Evolutionary conservation across 2,329 filamentous ascomycete species (phyloP), one percentile per base, ranked within the genome.

Genomic region (Calonectria honghensis): DNA sequence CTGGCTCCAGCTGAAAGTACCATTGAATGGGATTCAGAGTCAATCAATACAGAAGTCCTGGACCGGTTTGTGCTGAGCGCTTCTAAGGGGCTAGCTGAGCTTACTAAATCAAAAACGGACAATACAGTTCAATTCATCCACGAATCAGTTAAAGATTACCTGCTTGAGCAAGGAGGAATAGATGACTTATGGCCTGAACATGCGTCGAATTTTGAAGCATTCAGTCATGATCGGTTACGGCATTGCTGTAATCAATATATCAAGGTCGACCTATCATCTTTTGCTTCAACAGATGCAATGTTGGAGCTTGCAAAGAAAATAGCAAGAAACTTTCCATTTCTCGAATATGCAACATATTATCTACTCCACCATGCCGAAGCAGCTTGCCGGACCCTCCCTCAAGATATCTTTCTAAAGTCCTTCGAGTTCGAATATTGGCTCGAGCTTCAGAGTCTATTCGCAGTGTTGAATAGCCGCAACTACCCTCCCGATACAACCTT

Each of bases 21-120:
- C 9, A 73, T 75, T 2, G 75, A 81, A 35, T 81, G 78, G 66
- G 79, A 85, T 5, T 35, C 32, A 63, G 35, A 63, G 3, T 6
- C 29, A 14, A 18, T 39, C 9, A 20, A n/a, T 6, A 3, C 4
- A 2, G 57, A 41, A 2, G 11, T 29, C 18, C 27, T 63, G 20
- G 57, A 63, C 9, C 32, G 57, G 4, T 63, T 39, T 29, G n/a
- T 63, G 10, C n/a, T 63, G 2, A 63, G 57, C 9, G 20, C 57
- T 5, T 63, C 57, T 6, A 63, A 63, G 27, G 57, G 57, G 29
- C 13, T 63, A 5, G 57, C 57, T 27, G 57, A 63, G 35, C 6
- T 63, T 18, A 63, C 57, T 5, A 37, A 41, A 3, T 63, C 32
- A 1, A 14, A 57, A 57, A 29, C 24, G 24, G 24, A 63, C 4